Evolutionary conservation across 2,329 filamentous ascomycete species (phyloP).

Genomic region (Colletotrichum orbiculare): DNA sequence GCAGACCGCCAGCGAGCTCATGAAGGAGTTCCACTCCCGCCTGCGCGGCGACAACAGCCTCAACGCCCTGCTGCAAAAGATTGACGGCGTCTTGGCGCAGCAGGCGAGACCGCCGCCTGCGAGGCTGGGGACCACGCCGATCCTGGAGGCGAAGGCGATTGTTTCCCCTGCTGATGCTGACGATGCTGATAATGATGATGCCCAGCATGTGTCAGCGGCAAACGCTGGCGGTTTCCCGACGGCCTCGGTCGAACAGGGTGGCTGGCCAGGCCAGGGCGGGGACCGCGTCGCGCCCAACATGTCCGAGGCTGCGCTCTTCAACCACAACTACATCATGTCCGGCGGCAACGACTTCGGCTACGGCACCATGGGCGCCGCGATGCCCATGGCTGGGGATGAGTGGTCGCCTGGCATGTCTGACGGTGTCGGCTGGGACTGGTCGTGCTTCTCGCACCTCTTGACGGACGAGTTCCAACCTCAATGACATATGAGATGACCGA

Average conservation of each 20-base stretch:
- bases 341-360: not conserved
- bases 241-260: not conserved
- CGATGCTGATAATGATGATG: not conserved
- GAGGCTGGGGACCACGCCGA: not conserved
- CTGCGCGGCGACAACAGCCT: slow-evolving; percentile 5
- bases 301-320: slow-evolving; percentile 3
- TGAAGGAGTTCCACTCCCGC: slow-evolving; percentile 19
- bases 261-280: not conserved
- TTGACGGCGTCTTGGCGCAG: slow-evolving; percentile 8
- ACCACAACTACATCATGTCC: not conserved
- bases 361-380: not conserved
- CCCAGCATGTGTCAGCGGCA: not conserved
- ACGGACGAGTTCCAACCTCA: slow-evolving; percentile 1
- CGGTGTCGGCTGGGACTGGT: slow-evolving; percentile 28
- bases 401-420: slow-evolving; percentile 29
- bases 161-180: not conserved
- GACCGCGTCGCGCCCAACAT: not conserved
- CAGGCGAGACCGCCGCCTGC: not conserved
- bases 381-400: slow-evolving; percentile 11
- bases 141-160: not conserved
- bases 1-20: slow-evolving; percentile 6
- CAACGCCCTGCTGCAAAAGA: slow-evolving; percentile 20
- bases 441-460: slow-evolving; percentile 21
- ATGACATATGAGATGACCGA: not conserved
- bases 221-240: not conserved